Base-by-base conservation (phyloP, 2,329 filamentous ascomycete species). In the Hypomyces rosellus region DNA sequence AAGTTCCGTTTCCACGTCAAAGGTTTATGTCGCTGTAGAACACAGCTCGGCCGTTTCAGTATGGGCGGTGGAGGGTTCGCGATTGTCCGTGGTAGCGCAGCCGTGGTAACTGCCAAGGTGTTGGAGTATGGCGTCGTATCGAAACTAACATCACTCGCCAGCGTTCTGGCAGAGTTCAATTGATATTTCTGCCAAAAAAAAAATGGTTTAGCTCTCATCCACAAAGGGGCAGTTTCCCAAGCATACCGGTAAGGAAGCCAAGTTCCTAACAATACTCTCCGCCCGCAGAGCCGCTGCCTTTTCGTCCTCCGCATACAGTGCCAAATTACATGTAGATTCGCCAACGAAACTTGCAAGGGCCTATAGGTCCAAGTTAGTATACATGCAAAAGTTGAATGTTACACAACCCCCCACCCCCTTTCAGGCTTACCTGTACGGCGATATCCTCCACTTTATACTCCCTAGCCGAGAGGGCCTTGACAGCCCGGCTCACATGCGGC, bases 401-500 rank as follows among this genome's bases (percentile, higher is more conserved):
- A 30, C 9, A 30, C 6, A 30, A 30, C 25, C 25, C 25, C 25
- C 22, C 22, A 25, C 22, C n/a, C 5, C 20, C 20, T 20, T 20
- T 30, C 25, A 30, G 25, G 25, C 54, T 46, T 63, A 70, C 68
- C 57, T 61, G 55, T 20, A 60, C 47, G 3, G 63, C 61, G 25
- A 72, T 63, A 2, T 60, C 55, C 13, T 64, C 48, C 8, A 61
- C 42, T 6, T 56, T 55, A 12, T 63, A 65, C 34, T 52, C 44
- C 1, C 54, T 54, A 2, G 30, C 20, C 1, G 63, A 54, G 1
- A 72, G 46, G n/a, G 53, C 30, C 2, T 53, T 33, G 13, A 69
- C 47, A 0, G 58, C 60, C 12, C 48, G 46, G 48, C 59, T 55
- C 13, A 72, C 59, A 22, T 65, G 61, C 1, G 69, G 69, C 33